These are phyloP conservation scores for Micractinium conductrix DNA, from an alignment of 139 green algal genomes.

Conservation along the genomic window DNA sequence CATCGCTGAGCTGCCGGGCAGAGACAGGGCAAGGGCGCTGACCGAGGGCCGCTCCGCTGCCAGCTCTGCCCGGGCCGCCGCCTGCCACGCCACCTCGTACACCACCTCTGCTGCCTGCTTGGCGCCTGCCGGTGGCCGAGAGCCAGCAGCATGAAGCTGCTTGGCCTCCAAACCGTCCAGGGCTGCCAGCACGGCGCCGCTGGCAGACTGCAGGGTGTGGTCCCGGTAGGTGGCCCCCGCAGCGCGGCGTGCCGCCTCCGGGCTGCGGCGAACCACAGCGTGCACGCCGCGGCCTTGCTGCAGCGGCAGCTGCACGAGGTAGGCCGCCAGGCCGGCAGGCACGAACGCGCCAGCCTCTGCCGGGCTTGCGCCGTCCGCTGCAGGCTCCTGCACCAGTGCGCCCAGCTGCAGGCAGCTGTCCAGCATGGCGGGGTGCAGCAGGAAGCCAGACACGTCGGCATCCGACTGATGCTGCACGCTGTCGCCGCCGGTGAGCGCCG, in stretches of 20 bases:
- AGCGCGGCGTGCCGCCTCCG: background rate
- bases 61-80: background rate
- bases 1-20: background rate
- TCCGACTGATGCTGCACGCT: background rate
- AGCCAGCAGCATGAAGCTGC: constrained; percentile 29
- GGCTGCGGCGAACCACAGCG: constrained; percentile 10
- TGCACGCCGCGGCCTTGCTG: background rate
- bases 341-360: constrained; percentile 43
- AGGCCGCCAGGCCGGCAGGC: constrained; percentile 58
- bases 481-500: constrained; percentile 45
- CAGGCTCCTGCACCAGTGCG: constrained; percentile 52
- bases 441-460: constrained; percentile 38
- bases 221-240: constrained; percentile 41
- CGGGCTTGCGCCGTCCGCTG: background rate
- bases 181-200: constrained; percentile 42
- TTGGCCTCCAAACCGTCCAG: constrained; percentile 63
- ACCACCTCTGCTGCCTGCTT: constrained; percentile 19
- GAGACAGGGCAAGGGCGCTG: background rate
- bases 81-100: constrained; percentile 36
- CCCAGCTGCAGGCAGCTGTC: constrained; percentile 60
- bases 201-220: constrained; percentile 37
- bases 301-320: constrained; percentile 22
- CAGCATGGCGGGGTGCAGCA: constrained; percentile 49
- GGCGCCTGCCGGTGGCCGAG: background rate
- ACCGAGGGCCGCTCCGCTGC: background rate